A percentile compares a stretch with the other conserved stretches of the same genome.
Evolutionary conservation across 805 yeast genomes (phyloP).

Genomic region (Brettanomyces nanus): DNA sequence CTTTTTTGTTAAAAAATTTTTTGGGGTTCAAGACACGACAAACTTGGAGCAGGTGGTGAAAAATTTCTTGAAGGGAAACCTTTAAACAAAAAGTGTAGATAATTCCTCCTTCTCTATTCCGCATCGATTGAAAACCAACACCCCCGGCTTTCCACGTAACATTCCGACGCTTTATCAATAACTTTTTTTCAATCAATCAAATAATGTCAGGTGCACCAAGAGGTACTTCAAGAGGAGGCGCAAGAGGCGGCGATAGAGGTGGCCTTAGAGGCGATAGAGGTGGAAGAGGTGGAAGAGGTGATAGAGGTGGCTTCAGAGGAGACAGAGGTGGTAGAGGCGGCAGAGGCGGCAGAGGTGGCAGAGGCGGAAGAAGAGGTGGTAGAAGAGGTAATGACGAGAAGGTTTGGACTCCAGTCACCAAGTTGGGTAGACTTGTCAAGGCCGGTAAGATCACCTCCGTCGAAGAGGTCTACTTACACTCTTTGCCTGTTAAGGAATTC

Average conservation of each 20-base stretch:
- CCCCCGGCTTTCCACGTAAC: constrained; percentile 67
- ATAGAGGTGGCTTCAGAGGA: constrained; percentile 24
- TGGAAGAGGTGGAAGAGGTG: constrained; percentile 53
- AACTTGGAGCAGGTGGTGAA: too few relatives aligned
- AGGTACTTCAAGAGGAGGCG: constrained; percentile 30
- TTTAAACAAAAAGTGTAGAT: too few relatives aligned
- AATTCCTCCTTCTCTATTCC: constrained; percentile 6
- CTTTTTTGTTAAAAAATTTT: too few relatives aligned
- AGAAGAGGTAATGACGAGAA: constrained; percentile 88
- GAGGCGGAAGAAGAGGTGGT: constrained; percentile 56
- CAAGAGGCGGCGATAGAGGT: constrained; percentile 49
- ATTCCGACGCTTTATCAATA: constrained; percentile 41
- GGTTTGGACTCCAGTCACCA: constrained; percentile 99
- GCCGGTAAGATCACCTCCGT: constrained; percentile 95
- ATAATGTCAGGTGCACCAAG: constrained; percentile 42
- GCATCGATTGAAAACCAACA: constrained; percentile 59
- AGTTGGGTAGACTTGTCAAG: constrained; percentile 98
- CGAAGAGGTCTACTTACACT: constrained; percentile 98
- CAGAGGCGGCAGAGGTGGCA: constrained; percentile 44
- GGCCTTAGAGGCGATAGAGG: constrained; percentile 8
- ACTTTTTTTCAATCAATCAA: constrained; percentile 3
- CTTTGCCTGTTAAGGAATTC: constrained; percentile 98
- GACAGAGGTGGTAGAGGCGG: constrained; percentile 1
- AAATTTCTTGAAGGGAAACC: too few relatives aligned
- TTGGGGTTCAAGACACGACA: too few relatives aligned